A percentile compares a stretch with the other conserved stretches of the same genome.
These are phyloP conservation scores for Zymoseptoria brevis DNA, from an alignment of 2,329 filamentous ascomycete species.

Conservation along the genomic window DNA sequence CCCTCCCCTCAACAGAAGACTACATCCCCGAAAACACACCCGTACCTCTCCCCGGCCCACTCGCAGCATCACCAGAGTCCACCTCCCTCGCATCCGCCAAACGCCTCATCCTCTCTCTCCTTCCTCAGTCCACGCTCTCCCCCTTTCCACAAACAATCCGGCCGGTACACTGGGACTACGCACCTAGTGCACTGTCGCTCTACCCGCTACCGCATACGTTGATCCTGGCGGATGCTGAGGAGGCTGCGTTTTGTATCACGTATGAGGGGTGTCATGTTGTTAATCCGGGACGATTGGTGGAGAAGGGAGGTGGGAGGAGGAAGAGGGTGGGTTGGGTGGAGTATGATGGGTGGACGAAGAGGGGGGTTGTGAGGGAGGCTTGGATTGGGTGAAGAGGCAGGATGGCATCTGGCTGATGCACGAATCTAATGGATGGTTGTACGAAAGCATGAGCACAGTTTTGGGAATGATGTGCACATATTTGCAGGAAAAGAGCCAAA, in stretches of 20 bases:
- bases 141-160: slow-evolving; percentile 75
- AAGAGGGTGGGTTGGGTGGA: slow-evolving; percentile 73
- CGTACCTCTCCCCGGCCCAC: slow-evolving; percentile 6
- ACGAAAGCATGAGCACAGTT: too few relatives aligned
- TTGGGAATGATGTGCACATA: too few relatives aligned
- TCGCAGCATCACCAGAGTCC: slow-evolving; percentile 5
- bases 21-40: slow-evolving; percentile 9
- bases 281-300: slow-evolving; percentile 74
- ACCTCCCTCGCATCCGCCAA: slow-evolving; percentile 23
- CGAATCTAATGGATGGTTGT: too few relatives aligned
- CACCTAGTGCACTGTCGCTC: slow-evolving; percentile 62
- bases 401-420: too few relatives aligned
- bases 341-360: slow-evolving; percentile 60
- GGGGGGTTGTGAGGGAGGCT: slow-evolving; percentile 57
- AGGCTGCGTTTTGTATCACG: slow-evolving; percentile 74
- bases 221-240: slow-evolving; percentile 73
- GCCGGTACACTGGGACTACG: slow-evolving; percentile 86
- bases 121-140: slow-evolving; percentile 82
- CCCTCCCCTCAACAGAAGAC: slow-evolving; percentile 18
- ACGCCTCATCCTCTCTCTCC: slow-evolving; percentile 71
- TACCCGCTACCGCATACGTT: slow-evolving; percentile 84
- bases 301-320: slow-evolving; percentile 53
- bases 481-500: too few relatives aligned
- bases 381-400: too few relatives aligned
- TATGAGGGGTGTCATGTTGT: slow-evolving; percentile 95